These are phyloP conservation scores for Aspergillus phoenicis DNA, from an alignment of 2,329 filamentous ascomycete genomes.

Conservation along the genomic window DNA sequence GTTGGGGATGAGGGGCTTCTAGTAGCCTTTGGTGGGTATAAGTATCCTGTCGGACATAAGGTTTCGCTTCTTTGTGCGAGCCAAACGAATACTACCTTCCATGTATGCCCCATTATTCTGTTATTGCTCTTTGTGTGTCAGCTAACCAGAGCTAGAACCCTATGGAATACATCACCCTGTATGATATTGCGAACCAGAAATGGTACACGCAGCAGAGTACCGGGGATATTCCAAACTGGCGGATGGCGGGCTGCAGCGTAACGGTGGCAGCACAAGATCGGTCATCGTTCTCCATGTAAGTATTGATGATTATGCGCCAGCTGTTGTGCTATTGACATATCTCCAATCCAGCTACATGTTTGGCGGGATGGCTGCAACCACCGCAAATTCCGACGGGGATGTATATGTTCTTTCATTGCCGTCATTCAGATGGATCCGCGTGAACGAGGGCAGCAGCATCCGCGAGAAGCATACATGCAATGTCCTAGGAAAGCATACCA, in stretches of 20 bases:
- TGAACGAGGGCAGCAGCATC: constrained; percentile 3
- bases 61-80: constrained; percentile 1
- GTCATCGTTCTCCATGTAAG: constrained; percentile 16
- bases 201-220: constrained; percentile 14
- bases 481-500: constrained; percentile 1
- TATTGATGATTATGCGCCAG: too few species aligned
- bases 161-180: constrained; percentile 12
- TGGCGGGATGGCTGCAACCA: constrained; percentile 9
- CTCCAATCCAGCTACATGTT: constrained; percentile 5
- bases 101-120: background rate
- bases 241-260: constrained; percentile 13
- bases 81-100: background rate
- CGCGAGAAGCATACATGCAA: constrained; percentile 12
- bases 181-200: constrained; percentile 10
- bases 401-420: constrained; percentile 16
- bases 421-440: constrained; percentile 13
- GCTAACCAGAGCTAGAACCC: constrained; percentile 10
- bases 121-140: too few species aligned
- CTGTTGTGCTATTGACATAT: background rate
- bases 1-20: constrained; percentile 11
- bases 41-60: constrained; percentile 9
- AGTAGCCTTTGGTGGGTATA: constrained; percentile 14
- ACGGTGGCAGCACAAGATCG: constrained; percentile 6
- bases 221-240: constrained; percentile 13
- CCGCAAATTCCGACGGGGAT: constrained; percentile 5